Evolutionary conservation across 1,284 basidiomycete genomes (phyloP), one percentile per base, ranked within the genome.

Genomic region (Tilletia walkeri): DNA sequence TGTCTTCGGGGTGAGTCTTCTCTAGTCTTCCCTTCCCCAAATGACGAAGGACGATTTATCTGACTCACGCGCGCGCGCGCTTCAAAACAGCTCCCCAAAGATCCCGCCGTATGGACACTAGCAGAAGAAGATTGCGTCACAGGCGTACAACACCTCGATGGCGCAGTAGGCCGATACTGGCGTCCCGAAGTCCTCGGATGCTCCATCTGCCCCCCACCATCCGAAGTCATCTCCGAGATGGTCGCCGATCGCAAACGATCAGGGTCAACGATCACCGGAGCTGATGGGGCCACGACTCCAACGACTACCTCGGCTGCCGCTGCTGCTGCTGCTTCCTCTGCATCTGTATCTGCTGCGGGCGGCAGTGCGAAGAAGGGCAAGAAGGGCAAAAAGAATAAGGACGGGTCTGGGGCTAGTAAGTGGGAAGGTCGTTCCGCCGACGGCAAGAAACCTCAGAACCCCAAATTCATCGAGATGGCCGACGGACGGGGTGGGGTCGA

Each of bases 81-180:
- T 56, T 56, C 53, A 24, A 34, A 36, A 9, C 53, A 53, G 16
- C 78, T 87, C 2, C 84, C 85, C 10, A 86, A 86, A 76, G 86
- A 84, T 69, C 84, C 84, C 1, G 69, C 78, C 18, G 77, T 76
- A n/a, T 97, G 95, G 95, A 93, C 93, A 1, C 88, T 95, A 53
- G 91, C 93, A 0, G 94, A 97, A 84, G 89, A 91, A 3, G 94
- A 95, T 83, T 89, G 92, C 4, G 90, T 92, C 67, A 85, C 90
- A 70, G 92, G 93, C 69, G 87, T 95, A 50, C 89, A 92, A 80
- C 93, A 95, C 77, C 87, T 89, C 47, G 92, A 94, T 66, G 91
- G 92, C 76, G 94, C 94, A 50, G 92, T 97, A 59, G 90, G 89
- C 71, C 88, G 93, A 65, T 96, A 92, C 89, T 97, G 94, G 94